Evolutionary conservation across 2,329 filamentous ascomycete genomes (phyloP).

Genomic region (Clarireedia homoeocarpa): DNA sequence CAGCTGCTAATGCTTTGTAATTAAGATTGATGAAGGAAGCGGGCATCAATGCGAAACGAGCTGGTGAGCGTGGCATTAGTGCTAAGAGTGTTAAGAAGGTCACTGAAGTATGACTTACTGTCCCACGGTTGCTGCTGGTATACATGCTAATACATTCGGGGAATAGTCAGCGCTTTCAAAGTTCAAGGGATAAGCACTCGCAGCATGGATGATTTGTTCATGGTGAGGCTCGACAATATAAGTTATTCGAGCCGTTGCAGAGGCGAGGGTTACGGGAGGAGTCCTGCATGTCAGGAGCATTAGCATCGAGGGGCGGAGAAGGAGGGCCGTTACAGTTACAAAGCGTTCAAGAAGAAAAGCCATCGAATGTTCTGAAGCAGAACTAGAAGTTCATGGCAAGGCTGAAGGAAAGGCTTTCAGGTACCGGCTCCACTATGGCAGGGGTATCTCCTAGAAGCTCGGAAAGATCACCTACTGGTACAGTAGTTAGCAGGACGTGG

Average conservation of each 20-base stretch:
- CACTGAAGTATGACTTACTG: constrained; percentile 51
- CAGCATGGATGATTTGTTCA: no score
- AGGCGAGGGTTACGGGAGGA: no score
- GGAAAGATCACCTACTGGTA: no score
- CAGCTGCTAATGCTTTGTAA: no score
- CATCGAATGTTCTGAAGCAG: no score
- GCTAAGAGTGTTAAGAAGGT: constrained; percentile 70
- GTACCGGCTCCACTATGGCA: not conserved
- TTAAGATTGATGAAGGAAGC: constrained; percentile 71
- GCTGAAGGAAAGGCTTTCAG: not conserved
- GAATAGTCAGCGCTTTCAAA: constrained; percentile 4
- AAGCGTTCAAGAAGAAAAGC: no score
- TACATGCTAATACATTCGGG: not conserved
- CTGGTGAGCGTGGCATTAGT: constrained; percentile 66
- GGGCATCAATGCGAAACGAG: constrained; percentile 64
- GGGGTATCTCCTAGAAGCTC: not conserved
- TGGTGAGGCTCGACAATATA: no score
- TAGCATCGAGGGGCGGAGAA: not conserved
- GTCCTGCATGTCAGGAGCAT: not conserved
- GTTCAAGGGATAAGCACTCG: constrained; percentile 6
- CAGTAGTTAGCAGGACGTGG: not conserved
- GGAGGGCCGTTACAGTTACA: no score
- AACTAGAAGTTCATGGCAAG: not conserved
- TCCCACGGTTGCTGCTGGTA: not conserved
- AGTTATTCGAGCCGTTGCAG: no score